These are phyloP conservation scores for Scutellaria baicalensis DNA, from an alignment of 257 asterid genomes.

Conservation along the genomic window DNA sequence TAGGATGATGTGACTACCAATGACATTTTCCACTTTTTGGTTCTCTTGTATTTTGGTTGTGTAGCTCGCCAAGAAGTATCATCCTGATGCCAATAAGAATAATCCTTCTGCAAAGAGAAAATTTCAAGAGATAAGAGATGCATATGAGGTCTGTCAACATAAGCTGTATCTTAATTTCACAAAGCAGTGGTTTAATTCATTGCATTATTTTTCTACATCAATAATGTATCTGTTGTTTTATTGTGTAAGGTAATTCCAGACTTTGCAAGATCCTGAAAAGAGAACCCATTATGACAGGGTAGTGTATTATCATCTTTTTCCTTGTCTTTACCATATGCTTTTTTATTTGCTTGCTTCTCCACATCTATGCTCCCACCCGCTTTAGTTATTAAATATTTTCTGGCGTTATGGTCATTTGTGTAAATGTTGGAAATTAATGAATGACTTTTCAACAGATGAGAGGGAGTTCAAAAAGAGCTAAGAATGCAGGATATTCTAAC, in stretches of 20 bases:
- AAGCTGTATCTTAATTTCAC: conserved; percentile 13
- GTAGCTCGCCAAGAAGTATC: conserved; percentile 93
- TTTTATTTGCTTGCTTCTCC: conserved; percentile 4
- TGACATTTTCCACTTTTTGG: background rate
- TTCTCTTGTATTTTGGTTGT: conserved; percentile 1
- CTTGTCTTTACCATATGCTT: background rate
- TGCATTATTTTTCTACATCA: conserved; percentile 9
- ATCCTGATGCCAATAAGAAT: conserved; percentile 89
- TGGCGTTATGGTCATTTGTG: background rate
- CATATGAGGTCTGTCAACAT: conserved; percentile 70
- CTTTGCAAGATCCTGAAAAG: conserved; percentile 72
- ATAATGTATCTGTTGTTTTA: conserved; percentile 18
- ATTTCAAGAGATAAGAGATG: conserved; percentile 96
- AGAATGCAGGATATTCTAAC: conserved; percentile 29
- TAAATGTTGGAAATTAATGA: conserved; percentile 1
- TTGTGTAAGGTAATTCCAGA: conserved; percentile 64
- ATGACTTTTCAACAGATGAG: conserved; percentile 43
- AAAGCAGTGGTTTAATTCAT: conserved; percentile 10
- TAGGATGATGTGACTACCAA: background rate
- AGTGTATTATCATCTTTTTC: conserved; percentile 12
- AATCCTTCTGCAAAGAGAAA: conserved; percentile 79
- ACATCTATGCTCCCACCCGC: background rate
- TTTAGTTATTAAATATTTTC: background rate
- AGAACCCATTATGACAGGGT: conserved; percentile 78
- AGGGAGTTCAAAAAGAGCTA: conserved; percentile 23